Evolutionary conservation across 495 filamentous ascomycete genomes (phyloP).

Genomic region (Podospora pseudoanserina): DNA sequence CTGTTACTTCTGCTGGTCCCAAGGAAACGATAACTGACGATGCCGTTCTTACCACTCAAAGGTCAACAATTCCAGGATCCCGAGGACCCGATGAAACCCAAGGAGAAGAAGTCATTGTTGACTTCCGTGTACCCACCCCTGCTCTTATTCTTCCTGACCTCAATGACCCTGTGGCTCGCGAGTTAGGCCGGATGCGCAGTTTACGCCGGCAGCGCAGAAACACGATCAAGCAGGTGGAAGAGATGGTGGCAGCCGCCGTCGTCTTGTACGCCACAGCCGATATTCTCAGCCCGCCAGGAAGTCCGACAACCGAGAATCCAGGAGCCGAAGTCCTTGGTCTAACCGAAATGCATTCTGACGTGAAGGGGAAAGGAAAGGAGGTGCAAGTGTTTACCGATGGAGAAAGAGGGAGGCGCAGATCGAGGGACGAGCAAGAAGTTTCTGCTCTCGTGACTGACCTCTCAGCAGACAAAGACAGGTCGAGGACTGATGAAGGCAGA

Average conservation of each 20-base stretch:
- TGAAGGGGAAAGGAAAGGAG: slow-evolving; percentile 34
- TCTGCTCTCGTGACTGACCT: slow-evolving; percentile 45
- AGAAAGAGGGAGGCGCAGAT: slow-evolving; percentile 30
- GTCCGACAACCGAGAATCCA: slow-evolving; percentile 30
- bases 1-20: slow-evolving; percentile 17
- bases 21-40: slow-evolving; percentile 41
- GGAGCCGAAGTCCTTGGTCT: slow-evolving; percentile 28
- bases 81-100: slow-evolving; percentile 15
- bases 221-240: slow-evolving; percentile 42
- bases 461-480: slow-evolving; percentile 41
- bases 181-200: slow-evolving; percentile 38
- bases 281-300: slow-evolving; percentile 36
- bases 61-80: slow-evolving; percentile 23
- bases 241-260: slow-evolving; percentile 46
- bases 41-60: slow-evolving; percentile 25
- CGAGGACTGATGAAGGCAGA: slow-evolving; percentile 32
- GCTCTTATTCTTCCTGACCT: slow-evolving; percentile 43
- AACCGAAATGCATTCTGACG: slow-evolving; percentile 32
- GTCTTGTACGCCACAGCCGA: slow-evolving; percentile 45
- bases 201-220: slow-evolving; percentile 38
- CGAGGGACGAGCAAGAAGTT: slow-evolving; percentile 30
- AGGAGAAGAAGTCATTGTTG: slow-evolving; percentile 25
- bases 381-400: slow-evolving; percentile 17
- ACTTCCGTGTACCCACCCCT: slow-evolving; percentile 42
- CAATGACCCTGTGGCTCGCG: slow-evolving; percentile 38